These are phyloP conservation scores for Clausena lansium DNA, from an alignment of 345 rosid genomes.

Conservation along the genomic window DNA sequence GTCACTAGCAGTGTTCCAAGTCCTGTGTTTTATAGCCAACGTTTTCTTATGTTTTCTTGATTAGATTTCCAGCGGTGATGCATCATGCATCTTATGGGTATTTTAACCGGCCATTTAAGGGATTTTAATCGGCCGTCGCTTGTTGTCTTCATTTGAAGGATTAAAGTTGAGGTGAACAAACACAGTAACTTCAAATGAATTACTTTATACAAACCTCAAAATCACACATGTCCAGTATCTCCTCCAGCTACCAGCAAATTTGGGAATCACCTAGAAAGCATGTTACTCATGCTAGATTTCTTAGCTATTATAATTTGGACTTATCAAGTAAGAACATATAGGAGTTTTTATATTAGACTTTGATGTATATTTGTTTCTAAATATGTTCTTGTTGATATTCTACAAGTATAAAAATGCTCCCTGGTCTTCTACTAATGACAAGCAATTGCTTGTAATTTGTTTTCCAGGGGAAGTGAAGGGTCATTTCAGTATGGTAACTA, in stretches of 20 bases:
- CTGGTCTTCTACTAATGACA: background rate
- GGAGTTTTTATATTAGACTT: background rate
- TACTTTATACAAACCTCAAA: background rate
- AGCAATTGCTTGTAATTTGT: slow-evolving; percentile 8
- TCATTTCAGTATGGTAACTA: slow-evolving; percentile 90
- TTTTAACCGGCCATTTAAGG: background rate
- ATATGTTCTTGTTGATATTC: background rate
- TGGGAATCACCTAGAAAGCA: background rate
- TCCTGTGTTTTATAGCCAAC: background rate
- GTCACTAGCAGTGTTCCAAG: background rate
- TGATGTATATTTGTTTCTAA: background rate
- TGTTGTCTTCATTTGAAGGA: too few species aligned
- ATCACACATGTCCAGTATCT: background rate
- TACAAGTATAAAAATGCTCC: background rate
- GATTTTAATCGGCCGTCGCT: background rate
- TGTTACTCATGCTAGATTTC: background rate
- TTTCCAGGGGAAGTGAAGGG: slow-evolving; percentile 81
- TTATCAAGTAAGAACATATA: background rate
- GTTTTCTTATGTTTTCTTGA: background rate
- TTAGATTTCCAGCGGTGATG: background rate
- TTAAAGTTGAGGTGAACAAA: background rate
- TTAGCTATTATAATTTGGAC: background rate
- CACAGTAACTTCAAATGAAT: background rate
- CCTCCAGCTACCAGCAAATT: background rate
- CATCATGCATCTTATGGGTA: background rate